phyloP scores from a whole-genome alignment of 148 eudicot species.

The Cornus controversa region DNA sequence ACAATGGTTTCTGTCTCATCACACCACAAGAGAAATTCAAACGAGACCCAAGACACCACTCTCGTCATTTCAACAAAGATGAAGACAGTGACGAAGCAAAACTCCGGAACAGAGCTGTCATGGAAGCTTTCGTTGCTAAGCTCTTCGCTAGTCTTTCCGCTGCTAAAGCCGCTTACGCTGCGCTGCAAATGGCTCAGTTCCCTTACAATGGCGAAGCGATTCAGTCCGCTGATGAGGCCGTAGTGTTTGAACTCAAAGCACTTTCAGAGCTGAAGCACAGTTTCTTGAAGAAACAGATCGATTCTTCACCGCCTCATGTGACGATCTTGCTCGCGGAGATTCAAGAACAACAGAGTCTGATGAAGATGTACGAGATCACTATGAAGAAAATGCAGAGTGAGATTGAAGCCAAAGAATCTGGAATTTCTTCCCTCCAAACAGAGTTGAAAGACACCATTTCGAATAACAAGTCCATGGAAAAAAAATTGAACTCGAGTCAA shows the following conservation, averaged over 20 bases:
- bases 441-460: slow-evolving; percentile 25
- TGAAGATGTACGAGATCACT: slow-evolving; percentile 79
- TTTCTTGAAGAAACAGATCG: slow-evolving; percentile 42
- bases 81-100: slow-evolving; percentile 7
- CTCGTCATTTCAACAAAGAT: not conserved
- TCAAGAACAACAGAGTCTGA: slow-evolving; percentile 81
- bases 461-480: slow-evolving; percentile 44
- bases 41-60: not conserved
- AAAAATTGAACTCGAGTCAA: slow-evolving; percentile 58
- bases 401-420: slow-evolving; percentile 37
- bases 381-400: slow-evolving; percentile 68
- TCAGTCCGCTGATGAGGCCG: slow-evolving; percentile 61
- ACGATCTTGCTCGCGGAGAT: slow-evolving; percentile 72
- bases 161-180: slow-evolving; percentile 83
- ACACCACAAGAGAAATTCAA: slow-evolving; percentile 27
- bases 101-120: slow-evolving; percentile 32
- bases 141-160: slow-evolving; percentile 78
- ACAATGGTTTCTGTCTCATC: slow-evolving; percentile 30
- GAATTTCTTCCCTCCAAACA: slow-evolving; percentile 22
- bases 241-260: slow-evolving; percentile 53
- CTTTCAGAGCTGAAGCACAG: slow-evolving; percentile 66
- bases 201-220: slow-evolving; percentile 61
- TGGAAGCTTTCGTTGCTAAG: slow-evolving; percentile 69
- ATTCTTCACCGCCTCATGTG: slow-evolving; percentile 78
- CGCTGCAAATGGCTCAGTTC: slow-evolving; percentile 79